Percentiles rank a stretch among this genome's conserved stretches.
phyloP scores from a whole-genome alignment of 768 basidiomycete genomes.

The Cystofilobasidium ferigula region DNA sequence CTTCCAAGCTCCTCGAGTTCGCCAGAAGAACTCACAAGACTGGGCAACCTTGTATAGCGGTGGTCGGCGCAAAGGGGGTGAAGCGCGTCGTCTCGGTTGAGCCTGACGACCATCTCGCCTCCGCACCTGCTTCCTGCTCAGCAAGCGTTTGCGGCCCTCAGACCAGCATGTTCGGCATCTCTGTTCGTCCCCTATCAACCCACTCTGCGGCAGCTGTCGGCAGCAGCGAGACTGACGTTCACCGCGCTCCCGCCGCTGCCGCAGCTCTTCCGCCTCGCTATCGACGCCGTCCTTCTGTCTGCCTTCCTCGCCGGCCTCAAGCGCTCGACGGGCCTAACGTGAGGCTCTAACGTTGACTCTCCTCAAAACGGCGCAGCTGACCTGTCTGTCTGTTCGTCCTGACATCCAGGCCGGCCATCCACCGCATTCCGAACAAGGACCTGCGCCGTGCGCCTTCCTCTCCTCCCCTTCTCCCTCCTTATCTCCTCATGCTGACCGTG shows the following conservation, averaged over 20 bases:
- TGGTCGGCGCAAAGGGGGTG: background rate
- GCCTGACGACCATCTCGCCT: background rate
- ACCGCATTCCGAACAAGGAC: conserved; percentile 76
- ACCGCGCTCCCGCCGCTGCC: background rate
- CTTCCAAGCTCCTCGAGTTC: too few relatives aligned
- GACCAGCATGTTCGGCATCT: background rate
- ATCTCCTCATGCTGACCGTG: background rate
- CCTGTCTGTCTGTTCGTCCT: background rate
- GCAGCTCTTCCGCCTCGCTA: conserved; percentile 54
- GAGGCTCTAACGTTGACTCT: conserved; percentile 34
- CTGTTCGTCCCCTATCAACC: background rate
- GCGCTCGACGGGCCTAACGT: conserved; percentile 78
- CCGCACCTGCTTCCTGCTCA: background rate
- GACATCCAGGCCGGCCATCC: conserved; percentile 53
- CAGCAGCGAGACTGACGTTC: too few relatives aligned
- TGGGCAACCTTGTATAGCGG: too few relatives aligned
- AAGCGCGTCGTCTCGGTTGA: background rate
- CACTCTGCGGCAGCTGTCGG: too few relatives aligned
- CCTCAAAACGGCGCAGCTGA: background rate
- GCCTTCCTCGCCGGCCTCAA: conserved; percentile 75
- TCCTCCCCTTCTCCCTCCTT: background rate
- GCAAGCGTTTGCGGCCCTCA: too few relatives aligned
- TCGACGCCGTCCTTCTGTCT: conserved; percentile 68
- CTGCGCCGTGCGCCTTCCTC: conserved; percentile 58
- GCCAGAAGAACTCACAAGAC: too few relatives aligned